A percentile compares a stretch with the other conserved stretches of the same genome.
Evolutionary conservation across 148 eudicot species (phyloP).

Genomic region (Nepenthes mirabilis): DNA sequence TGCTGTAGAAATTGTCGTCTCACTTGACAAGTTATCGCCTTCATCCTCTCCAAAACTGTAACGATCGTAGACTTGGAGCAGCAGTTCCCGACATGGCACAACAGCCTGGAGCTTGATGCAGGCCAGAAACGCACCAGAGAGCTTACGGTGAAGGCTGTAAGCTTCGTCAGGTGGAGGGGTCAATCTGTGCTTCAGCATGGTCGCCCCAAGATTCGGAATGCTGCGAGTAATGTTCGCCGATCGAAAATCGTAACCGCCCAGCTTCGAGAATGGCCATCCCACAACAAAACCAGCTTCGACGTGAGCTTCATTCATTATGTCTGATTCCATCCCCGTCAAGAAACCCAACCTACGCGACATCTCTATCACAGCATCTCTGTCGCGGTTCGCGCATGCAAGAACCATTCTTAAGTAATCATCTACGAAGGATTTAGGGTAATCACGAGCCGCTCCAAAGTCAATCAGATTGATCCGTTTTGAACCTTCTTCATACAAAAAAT

Average conservation of each 20-base stretch:
- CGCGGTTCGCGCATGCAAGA: slow-evolving; percentile 70
- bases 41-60: slow-evolving; percentile 45
- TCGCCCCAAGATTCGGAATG: slow-evolving; percentile 70
- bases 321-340: slow-evolving; percentile 73
- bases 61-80: slow-evolving; percentile 42
- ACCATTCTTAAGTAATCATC: slow-evolving; percentile 93
- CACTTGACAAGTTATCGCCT: not conserved
- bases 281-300: slow-evolving; percentile 90
- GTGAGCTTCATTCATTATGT: slow-evolving; percentile 84
- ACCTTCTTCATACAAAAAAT: slow-evolving; percentile 59
- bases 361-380: slow-evolving; percentile 60
- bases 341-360: slow-evolving; percentile 90
- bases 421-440: slow-evolving; percentile 66
- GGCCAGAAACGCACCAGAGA: slow-evolving; percentile 93
- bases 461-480: slow-evolving; percentile 63
- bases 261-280: slow-evolving; percentile 79
- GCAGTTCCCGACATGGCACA: slow-evolving; percentile 88
- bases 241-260: slow-evolving; percentile 74
- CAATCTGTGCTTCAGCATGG: slow-evolving; percentile 84
- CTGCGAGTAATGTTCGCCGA: slow-evolving; percentile 67
- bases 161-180: slow-evolving; percentile 96
- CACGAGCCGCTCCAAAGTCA: slow-evolving; percentile 96
- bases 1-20: no score
- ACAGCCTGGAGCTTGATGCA: slow-evolving; percentile 93
- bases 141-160: slow-evolving; percentile 91